Percentiles rank a stretch among this genome's conserved stretches.
These are phyloP conservation scores for Populus tremula DNA, from an alignment of 345 rosid species.

Conservation along the genomic window DNA sequence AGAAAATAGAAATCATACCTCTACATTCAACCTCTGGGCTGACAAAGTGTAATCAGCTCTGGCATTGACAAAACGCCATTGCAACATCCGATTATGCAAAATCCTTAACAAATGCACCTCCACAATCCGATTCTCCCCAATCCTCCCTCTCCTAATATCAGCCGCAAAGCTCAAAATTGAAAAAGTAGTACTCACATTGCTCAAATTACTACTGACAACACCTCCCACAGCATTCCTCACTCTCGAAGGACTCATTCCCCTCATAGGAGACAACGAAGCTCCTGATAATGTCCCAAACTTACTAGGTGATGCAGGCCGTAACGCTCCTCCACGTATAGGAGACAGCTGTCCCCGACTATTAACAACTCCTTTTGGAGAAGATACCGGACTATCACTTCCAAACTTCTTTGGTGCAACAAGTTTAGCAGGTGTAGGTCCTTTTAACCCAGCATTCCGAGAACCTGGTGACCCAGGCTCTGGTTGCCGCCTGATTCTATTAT, in stretches of 20 bases:
- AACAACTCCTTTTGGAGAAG: conserved; percentile 52
- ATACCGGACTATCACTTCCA: conserved; percentile 47
- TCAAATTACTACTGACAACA: conserved; percentile 37
- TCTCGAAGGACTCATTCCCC: conserved; percentile 70
- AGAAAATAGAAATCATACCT: conserved; percentile 41
- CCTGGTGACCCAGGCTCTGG: conserved; percentile 44
- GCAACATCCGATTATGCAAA: conserved; percentile 68
- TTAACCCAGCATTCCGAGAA: conserved; percentile 35
- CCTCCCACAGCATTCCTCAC: conserved; percentile 41
- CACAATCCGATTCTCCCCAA: conserved; percentile 56
- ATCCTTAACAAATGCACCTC: conserved; percentile 74
- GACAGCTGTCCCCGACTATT: conserved; percentile 53
- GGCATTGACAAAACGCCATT: conserved; percentile 85
- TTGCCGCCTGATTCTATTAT: conserved; percentile 43
- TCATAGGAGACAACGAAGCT: conserved; percentile 49
- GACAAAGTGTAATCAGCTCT: conserved; percentile 57
- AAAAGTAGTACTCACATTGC: conserved; percentile 36
- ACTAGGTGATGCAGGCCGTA: conserved; percentile 67
- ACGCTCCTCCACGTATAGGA: conserved; percentile 45
- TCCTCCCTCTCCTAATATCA: conserved; percentile 67
- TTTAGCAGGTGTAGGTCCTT: conserved; percentile 36
- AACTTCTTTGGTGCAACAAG: conserved; percentile 41
- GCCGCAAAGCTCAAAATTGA: conserved; percentile 80
- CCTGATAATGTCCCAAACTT: conserved; percentile 45
- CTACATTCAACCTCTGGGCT: conserved; percentile 55